A percentile compares a stretch with the other conserved stretches of the same genome.
These are phyloP conservation scores for Debaryomyces sp. DNA, from an alignment of 1,139 yeast genomes.

Conservation along the genomic window DNA sequence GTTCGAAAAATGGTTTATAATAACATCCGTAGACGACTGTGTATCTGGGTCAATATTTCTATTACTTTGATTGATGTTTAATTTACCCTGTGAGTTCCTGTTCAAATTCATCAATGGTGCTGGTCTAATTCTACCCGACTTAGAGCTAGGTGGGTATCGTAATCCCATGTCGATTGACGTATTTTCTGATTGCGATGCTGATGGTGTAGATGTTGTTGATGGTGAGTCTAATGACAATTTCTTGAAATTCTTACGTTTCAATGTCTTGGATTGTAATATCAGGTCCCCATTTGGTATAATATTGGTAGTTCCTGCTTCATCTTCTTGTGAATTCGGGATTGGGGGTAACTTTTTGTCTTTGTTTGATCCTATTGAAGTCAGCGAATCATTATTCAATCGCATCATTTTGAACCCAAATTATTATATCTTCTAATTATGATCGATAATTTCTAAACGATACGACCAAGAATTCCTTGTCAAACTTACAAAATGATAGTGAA, in stretches of 20 bases:
- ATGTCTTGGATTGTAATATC: conserved; percentile 55
- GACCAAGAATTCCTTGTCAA: not conserved
- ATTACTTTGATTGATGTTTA: conserved; percentile 24
- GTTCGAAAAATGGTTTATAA: conserved; percentile 35
- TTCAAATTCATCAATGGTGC: conserved; percentile 27
- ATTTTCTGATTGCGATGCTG: not conserved
- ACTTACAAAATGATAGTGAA: not conserved
- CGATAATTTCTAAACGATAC: not conserved
- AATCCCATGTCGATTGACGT: conserved; percentile 12
- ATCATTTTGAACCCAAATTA: conserved; percentile 19
- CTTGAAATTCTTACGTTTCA: conserved; percentile 75
- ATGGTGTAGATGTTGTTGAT: conserved; percentile 9
- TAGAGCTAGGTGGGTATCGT: conserved; percentile 13
- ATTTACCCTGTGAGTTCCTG: conserved; percentile 1
- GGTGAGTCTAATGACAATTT: conserved; percentile 56
- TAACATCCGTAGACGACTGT: conserved; percentile 23
- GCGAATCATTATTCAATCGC: conserved; percentile 29
- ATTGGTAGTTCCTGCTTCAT: conserved; percentile 10
- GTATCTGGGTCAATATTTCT: conserved; percentile 34
- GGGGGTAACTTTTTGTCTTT: conserved; percentile 46
- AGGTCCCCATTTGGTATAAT: conserved; percentile 13
- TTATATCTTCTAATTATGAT: not conserved
- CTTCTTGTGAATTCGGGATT: conserved; percentile 27
- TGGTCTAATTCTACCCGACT: conserved; percentile 22
- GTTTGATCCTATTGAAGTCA: conserved; percentile 27